Evolutionary conservation across 208 protist species (phyloP), one percentile per base, ranked within the genome.

Genomic region (Leishmania tropica): DNA sequence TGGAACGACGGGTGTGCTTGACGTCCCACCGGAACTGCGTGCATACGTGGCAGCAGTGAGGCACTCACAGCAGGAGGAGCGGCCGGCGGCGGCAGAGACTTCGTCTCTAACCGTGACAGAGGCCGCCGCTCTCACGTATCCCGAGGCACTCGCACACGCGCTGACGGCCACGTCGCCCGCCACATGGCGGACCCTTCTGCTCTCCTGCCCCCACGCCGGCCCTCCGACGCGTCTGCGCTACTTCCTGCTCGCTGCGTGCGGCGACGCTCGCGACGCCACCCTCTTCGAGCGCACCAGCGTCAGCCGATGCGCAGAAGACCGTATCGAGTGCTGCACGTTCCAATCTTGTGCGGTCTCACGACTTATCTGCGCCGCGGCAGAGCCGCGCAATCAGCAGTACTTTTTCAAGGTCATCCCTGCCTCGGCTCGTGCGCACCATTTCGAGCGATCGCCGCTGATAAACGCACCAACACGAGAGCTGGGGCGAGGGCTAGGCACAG

Each of bases 361-460:
- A 62, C 76, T 93, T 56, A 90, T 96, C 31, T 90, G 84, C 51
- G 83, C 42, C n/a, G 73, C 58, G 47, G 88, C 92, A 19, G 76
- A 78, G 56, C 81, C 13, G 56, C 89, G 88, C 73, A 81, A 81
- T 28, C 88, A 81, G 73, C 80, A 80, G 10, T 94, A 94, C 82
- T 96, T 94, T 79, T 86, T 83, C 76, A 83, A 87, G 51, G 92
- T 94, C 7, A 79, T 96, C 37, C 90, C 92, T 2, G 53, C 80
- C 48, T 75, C 81, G 19, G 51, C 81, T 71, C 87, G 81, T 31
- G 76, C 74, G 2, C 87, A 90, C 72, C 89, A 91, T 85, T 85
- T 89, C 75, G n/a, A 42, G 21, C 10, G 35, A 10, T 80, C 83
- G 2, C 62, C 78, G 72, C 62, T 75, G 54, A 76, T 62, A 19